A percentile compares a stretch with the other conserved stretches of the same genome.
Conservation (phyloP, 73 alveolate species). For the Paramecium biaurelia region DNA sequence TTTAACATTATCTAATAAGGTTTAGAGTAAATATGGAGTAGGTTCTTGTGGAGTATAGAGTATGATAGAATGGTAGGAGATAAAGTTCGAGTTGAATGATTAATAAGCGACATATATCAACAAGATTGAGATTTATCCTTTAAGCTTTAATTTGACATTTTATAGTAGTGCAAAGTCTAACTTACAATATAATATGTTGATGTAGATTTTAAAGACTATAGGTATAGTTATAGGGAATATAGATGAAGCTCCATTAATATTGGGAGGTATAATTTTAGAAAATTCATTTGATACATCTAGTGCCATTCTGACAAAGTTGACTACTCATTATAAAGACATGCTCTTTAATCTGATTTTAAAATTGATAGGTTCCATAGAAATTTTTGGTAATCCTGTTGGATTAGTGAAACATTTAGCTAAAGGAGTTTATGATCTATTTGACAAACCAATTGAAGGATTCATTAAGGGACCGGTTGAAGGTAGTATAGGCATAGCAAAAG, state of each 20-base stretch:
- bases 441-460: conserved; percentile 94
- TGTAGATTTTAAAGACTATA: conserved; percentile 68
- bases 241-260: conserved; percentile 81
- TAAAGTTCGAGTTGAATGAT: not conserved
- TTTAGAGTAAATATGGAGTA: not conserved
- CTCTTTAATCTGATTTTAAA: conserved; percentile 63
- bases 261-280: conserved; percentile 73
- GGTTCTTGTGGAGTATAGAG: not conserved
- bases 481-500: conserved; percentile 89
- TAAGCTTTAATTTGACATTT: conserved; percentile 23
- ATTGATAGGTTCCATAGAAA: conserved; percentile 80
- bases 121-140: conserved; percentile 55
- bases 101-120: conserved; percentile 38
- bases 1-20: conserved; percentile 11
- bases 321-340: conserved; percentile 73
- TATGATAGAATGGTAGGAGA: not conserved
- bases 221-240: conserved; percentile 80
- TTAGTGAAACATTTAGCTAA: conserved; percentile 89
- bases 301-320: conserved; percentile 64
- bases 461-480: conserved; percentile 90
- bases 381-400: conserved; percentile 95
- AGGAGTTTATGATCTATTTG: conserved; percentile 94
- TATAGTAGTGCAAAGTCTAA: not conserved
- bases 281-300: conserved; percentile 74
- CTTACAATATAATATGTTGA: conserved; percentile 62